Conservation (phyloP, 306 rosid species). For the Cucumis hystrix region DNA sequence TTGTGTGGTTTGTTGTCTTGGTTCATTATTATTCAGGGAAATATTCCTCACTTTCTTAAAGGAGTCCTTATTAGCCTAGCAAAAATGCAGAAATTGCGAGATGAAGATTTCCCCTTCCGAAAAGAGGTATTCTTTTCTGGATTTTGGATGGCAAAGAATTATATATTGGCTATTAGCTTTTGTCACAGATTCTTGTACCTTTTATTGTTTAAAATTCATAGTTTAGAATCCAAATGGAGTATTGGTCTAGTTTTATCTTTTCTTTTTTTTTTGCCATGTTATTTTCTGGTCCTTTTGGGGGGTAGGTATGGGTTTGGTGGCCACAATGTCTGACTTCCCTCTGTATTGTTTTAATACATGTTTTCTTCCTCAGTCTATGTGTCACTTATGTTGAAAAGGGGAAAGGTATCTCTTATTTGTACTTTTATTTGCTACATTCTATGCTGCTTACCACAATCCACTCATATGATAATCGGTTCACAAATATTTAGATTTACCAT, state of each 20-base stretch:
- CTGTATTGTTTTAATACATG: too few species aligned
- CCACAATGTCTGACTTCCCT: too few species aligned
- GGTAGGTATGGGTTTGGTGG: not conserved
- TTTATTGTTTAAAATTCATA: not conserved
- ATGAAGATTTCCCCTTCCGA: slow-evolving; percentile 72
- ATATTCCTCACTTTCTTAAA: slow-evolving; percentile 43
- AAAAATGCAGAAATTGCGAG: slow-evolving; percentile 63
- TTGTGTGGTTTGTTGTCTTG: not conserved
- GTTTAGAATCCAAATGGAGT: not conserved
- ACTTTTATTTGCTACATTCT: too few species aligned
- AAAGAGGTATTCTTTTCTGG: slow-evolving; percentile 42
- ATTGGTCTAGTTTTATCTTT: too few species aligned
- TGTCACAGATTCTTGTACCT: not conserved
- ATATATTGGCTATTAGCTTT: not conserved
- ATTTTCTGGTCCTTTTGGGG: not conserved
- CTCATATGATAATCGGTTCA: too few species aligned
- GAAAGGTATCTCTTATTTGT: too few species aligned
- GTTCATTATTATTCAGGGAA: slow-evolving; percentile 27
- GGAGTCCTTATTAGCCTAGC: slow-evolving; percentile 49
- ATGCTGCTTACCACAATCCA: too few species aligned
- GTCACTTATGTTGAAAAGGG: too few species aligned
- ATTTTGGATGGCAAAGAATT: not conserved
- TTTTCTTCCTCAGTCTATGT: too few species aligned
- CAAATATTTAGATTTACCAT: too few species aligned
- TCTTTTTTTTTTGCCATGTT: not conserved